These are phyloP conservation scores for Pelargonium citronellum DNA, from an alignment of 441 rosid species.

Conservation along the genomic window DNA sequence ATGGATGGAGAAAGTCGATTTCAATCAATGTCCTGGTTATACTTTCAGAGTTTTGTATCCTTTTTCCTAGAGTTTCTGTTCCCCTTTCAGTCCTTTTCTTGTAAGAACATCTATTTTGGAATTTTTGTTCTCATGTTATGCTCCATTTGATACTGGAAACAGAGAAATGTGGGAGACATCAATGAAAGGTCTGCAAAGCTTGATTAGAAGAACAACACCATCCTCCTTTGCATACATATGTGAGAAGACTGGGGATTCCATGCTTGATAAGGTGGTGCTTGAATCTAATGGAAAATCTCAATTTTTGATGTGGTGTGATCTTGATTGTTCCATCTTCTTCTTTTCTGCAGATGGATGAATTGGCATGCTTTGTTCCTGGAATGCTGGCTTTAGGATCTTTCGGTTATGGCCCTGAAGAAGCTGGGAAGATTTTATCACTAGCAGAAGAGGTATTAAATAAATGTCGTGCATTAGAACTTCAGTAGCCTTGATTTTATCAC, in stretches of 20 bases:
- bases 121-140: not conserved
- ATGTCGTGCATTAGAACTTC: too few species aligned
- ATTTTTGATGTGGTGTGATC: not conserved
- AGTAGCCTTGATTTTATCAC: too few species aligned
- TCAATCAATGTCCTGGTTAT: not conserved
- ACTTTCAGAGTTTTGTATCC: not conserved
- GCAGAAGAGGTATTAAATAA: constrained; percentile 6
- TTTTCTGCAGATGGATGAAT: constrained; percentile 6
- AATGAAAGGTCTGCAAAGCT: constrained; percentile 7
- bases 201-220: not conserved
- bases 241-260: constrained; percentile 7
- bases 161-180: constrained; percentile 7
- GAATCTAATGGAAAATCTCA: not conserved
- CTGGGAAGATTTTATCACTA: constrained; percentile 1
- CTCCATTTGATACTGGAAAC: not conserved
- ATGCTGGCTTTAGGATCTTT: constrained; percentile 4
- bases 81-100: too few species aligned
- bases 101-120: not conserved
- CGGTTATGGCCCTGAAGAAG: constrained; percentile 1
- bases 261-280: constrained; percentile 3
- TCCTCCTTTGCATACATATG: constrained; percentile 1
- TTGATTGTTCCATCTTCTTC: not conserved
- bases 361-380: constrained; percentile 6
- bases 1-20: not conserved
- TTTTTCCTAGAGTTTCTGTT: too few species aligned